A percentile compares a stretch with the other conserved stretches of the same genome.
Conservation (phyloP, 257 asterid genomes). For the Cinchona pubescens region DNA sequence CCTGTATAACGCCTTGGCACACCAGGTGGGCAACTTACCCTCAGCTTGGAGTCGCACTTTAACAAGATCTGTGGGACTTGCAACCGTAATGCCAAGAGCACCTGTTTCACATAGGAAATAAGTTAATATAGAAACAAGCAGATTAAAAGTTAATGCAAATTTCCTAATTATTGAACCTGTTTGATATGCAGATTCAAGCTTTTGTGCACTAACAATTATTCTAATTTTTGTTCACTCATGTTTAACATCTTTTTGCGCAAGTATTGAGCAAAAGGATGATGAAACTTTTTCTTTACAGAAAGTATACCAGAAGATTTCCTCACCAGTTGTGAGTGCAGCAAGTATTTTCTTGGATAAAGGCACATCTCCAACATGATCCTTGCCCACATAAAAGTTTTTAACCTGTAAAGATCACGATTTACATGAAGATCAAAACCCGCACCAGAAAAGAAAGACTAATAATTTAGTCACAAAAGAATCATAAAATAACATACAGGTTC, state of each 20-base stretch:
- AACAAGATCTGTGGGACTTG: constrained; percentile 98
- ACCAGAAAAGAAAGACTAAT: not conserved
- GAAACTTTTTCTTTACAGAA: not conserved
- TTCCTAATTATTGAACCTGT: too few relatives aligned
- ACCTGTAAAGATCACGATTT: constrained; percentile 42
- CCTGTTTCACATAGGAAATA: constrained; percentile 41
- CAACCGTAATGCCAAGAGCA: constrained; percentile 66
- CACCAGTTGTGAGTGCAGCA: constrained; percentile 97
- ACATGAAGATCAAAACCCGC: constrained; percentile 10
- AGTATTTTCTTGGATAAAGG: constrained; percentile 84
- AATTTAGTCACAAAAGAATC: not conserved
- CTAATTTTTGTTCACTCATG: not conserved
- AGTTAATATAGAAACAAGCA: constrained; percentile 14
- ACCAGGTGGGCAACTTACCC: constrained; percentile 91
- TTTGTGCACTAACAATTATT: not conserved
- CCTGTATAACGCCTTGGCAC: constrained; percentile 96
- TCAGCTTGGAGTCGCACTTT: constrained; percentile 98
- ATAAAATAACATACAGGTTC: constrained; percentile 66
- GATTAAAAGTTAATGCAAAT: not conserved
- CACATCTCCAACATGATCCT: constrained; percentile 95
- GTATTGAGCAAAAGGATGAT: not conserved
- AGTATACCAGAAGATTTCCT: constrained; percentile 26
- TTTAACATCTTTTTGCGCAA: not conserved
- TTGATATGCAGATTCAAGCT: not conserved
- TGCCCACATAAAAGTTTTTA: constrained; percentile 73